Percentiles rank a stretch among this genome's conserved stretches.
Conservation (phyloP, 106 monocot genomes). For the Dendrobium huoshanense region DNA sequence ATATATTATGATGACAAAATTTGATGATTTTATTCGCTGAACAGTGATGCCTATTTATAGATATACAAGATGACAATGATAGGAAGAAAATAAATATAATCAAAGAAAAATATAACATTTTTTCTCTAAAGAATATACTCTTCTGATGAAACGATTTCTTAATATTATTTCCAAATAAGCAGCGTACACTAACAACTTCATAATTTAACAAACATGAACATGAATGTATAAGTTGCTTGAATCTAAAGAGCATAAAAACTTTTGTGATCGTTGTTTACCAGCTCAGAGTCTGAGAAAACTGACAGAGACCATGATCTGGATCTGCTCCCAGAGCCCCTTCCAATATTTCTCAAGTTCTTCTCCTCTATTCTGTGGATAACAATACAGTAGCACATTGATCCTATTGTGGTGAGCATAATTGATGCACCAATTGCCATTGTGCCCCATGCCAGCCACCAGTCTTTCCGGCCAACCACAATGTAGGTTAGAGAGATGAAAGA, state of each 20-base stretch:
- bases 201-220: not conserved
- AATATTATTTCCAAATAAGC: not conserved
- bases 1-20: too few relatives aligned
- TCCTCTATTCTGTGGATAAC: conserved; percentile 46
- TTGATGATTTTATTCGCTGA: too few relatives aligned
- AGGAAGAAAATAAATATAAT: too few relatives aligned
- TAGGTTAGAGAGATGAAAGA: conserved; percentile 63
- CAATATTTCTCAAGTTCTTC: conserved; percentile 45
- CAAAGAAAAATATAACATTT: too few relatives aligned
- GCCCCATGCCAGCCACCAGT: conserved; percentile 54
- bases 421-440: conserved; percentile 49
- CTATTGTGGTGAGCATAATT: conserved; percentile 59
- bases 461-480: conserved; percentile 48
- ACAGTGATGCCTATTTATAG: too few relatives aligned
- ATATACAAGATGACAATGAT: too few relatives aligned
- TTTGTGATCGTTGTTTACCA: conserved; percentile 57
- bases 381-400: conserved; percentile 68
- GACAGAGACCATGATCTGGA: conserved; percentile 38
- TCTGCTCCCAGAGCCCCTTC: conserved; percentile 38
- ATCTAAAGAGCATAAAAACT: conserved; percentile 66
- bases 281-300: conserved; percentile 41
- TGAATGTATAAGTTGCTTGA: not conserved
- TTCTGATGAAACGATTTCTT: not conserved
- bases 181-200: not conserved
- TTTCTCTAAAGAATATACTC: too few relatives aligned